Base-by-base conservation (phyloP, 225 moss, liverwort and hornwort genomes). In the Pleurozium schreberi region DNA sequence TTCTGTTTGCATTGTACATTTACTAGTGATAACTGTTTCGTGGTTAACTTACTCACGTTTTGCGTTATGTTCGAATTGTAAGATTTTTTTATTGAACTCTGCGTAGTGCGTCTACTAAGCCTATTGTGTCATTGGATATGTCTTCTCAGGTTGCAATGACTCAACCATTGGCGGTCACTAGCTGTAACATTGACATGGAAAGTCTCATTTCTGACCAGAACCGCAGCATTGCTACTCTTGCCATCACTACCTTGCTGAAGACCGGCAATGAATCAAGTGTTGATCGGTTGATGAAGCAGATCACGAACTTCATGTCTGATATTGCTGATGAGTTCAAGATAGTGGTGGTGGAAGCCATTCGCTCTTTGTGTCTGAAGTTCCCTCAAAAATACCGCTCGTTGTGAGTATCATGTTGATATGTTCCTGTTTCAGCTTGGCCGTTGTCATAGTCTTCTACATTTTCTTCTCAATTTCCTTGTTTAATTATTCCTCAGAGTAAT, bases 141-240 rank as follows among this genome's bases (percentile, higher is more conserved):
- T 75, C 57, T 83, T 89, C 84, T 71, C 94, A 97, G 97, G 95
- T 98, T 70, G 97, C 97, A 58, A 96, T 96, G 96, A 96, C 94
- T 45, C 94, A 98, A 89, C 97, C 97, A 68, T 90, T 94, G 88
- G 97, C 94, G 40, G 97, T 98, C 58, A 95, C 96, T 77, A 98
- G 94, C 93, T 98, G 97, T 92, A 98, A 98, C 84, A 95, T 96
- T 84, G 97, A 98, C 87, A 98, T 98, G 96, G 97, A 98, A 90
- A 95, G 97, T 86, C 96, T 98, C 77, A 96, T 96, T 57, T 96
- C 97, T 31, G 97, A 98, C 88, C 96, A 95, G 53, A 98, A 96
- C 88, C 97, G 97, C 70, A 98, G 97, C 85, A 96, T 98, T 92
- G 96, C 97, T 83, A 98, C 97, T 86, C 93, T 98, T 65, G 97